A percentile compares a stretch with the other conserved stretches of the same genome.
Conservation (phyloP, 495 filamentous ascomycete genomes). For the Hyaloscypha variabilis region DNA sequence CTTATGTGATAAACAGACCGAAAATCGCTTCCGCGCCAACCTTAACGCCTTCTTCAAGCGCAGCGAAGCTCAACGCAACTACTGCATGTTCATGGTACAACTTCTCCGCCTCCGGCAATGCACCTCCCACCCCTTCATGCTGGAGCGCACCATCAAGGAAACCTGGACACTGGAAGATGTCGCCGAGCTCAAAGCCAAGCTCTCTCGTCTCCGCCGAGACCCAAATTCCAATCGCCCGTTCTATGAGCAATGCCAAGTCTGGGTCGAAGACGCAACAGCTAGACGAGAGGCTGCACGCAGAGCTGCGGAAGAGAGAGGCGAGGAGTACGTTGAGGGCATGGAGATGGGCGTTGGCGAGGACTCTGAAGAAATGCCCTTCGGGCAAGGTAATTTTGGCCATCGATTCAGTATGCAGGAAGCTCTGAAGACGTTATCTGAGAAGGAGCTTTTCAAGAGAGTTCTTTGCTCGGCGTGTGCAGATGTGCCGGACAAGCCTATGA, state of each 20-base stretch:
- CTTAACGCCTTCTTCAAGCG: constrained; percentile 20
- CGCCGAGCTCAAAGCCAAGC: constrained; percentile 1
- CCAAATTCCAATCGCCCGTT: constrained; percentile 13
- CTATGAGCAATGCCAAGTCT: constrained; percentile 28
- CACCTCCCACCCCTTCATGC: constrained; percentile 50
- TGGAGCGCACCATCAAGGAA: constrained; percentile 47
- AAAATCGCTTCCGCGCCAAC: constrained; percentile 19
- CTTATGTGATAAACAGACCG: constrained; percentile 19
- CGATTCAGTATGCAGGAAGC: constrained; percentile 26
- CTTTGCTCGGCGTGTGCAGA: constrained; percentile 25
- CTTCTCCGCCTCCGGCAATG: constrained; percentile 52
- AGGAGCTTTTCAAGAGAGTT: constrained; percentile 18
- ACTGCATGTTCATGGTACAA: constrained; percentile 30
- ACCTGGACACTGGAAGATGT: constrained; percentile 43
- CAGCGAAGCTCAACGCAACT: constrained; percentile 11
- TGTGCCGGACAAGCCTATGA: constrained; percentile 1
- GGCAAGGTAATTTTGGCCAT: constrained; percentile 19
- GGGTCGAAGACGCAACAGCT: constrained; percentile 19
- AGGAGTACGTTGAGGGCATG: background rate
- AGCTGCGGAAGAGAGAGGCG: background rate
- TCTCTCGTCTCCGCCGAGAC: background rate
- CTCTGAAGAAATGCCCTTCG: constrained; percentile 22
- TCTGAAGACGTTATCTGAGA: constrained; percentile 15
- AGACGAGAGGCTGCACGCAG: background rate
- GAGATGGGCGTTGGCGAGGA: background rate